Percentiles rank a stretch among this genome's conserved stretches.
These are phyloP conservation scores for Funneliformis mosseae DNA, from an alignment of 192 early-diverging fungal genomes.

Conservation along the genomic window DNA sequence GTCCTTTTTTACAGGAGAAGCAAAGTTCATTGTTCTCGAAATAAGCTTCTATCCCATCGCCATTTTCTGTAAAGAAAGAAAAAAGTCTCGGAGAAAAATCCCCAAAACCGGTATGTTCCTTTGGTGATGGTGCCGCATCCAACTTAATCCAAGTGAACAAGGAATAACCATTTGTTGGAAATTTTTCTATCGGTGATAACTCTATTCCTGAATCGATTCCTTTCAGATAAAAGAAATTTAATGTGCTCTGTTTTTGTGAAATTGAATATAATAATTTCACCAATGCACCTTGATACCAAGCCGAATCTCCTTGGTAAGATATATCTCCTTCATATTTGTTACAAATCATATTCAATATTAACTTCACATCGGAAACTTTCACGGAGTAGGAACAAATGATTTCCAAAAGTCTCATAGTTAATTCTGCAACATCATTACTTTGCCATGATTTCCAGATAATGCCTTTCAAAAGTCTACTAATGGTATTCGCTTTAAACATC, in stretches of 20 bases:
- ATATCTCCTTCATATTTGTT: conserved; percentile 3
- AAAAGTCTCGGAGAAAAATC: conserved; percentile 21
- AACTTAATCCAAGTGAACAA: conserved; percentile 35
- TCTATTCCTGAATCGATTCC: conserved; percentile 26
- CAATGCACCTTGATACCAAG: conserved; percentile 30
- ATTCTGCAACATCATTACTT: not conserved
- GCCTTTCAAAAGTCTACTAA: not conserved
- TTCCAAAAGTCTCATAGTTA: conserved; percentile 22
- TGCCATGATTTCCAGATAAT: not conserved
- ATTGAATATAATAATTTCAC: conserved; percentile 32
- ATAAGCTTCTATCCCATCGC: conserved; percentile 32
- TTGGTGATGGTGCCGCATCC: conserved; percentile 3
- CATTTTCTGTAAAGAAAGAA: conserved; percentile 25
- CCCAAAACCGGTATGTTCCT: not conserved
- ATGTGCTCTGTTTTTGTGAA: conserved; percentile 29
- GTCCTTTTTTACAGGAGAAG: conserved; percentile 20
- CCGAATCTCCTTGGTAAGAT: not conserved
- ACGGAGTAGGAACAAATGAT: conserved; percentile 31
- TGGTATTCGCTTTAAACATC: conserved; percentile 21
- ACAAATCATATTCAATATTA: conserved; percentile 34
- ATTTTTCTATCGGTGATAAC: conserved; percentile 28
- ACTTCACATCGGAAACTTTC: conserved; percentile 29
- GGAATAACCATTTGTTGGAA: conserved; percentile 33
- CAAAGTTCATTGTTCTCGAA: conserved; percentile 27
- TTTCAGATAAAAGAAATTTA: conserved; percentile 28